Percentiles rank a stretch among this genome's conserved stretches.
These are phyloP conservation scores for Aspergillus coremiiformis DNA, from an alignment of 495 filamentous ascomycete species.

Conservation along the genomic window DNA sequence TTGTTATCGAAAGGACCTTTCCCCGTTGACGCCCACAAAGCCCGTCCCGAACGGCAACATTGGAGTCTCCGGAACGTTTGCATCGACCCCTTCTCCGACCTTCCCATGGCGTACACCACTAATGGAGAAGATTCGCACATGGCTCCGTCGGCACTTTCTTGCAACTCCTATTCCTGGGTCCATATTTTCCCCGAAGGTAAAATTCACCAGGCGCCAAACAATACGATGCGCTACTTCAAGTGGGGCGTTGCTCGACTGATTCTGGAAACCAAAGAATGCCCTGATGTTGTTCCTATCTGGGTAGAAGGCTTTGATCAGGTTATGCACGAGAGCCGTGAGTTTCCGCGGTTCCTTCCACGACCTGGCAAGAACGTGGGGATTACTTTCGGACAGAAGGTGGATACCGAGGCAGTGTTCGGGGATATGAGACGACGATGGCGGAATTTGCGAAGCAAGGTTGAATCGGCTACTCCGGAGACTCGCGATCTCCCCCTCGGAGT, in stretches of 20 bases:
- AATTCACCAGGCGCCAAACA: slow-evolving; percentile 76
- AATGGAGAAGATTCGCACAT: slow-evolving; percentile 51
- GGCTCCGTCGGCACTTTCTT: slow-evolving; percentile 51
- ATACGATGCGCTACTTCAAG: slow-evolving; percentile 90
- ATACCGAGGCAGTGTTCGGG: slow-evolving; percentile 45
- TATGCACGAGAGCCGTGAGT: slow-evolving; percentile 74
- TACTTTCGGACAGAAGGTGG: slow-evolving; percentile 56
- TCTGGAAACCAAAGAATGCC: slow-evolving; percentile 73
- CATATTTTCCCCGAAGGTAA: slow-evolving; percentile 95
- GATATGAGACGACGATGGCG: slow-evolving; percentile 65
- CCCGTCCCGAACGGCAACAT: slow-evolving; percentile 27
- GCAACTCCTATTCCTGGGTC: slow-evolving; percentile 66
- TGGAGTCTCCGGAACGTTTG: slow-evolving; percentile 38
- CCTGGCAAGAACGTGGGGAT: slow-evolving; percentile 62
- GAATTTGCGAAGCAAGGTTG: slow-evolving; percentile 45
- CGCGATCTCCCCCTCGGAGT: slow-evolving; percentile 46
- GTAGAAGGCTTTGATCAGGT: slow-evolving; percentile 76
- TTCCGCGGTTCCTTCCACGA: slow-evolving; percentile 76
- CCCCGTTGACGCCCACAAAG: slow-evolving; percentile 31
- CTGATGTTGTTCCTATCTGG: slow-evolving; percentile 88
- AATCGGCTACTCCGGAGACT: slow-evolving; percentile 24
- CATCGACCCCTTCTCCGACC: slow-evolving; percentile 42
- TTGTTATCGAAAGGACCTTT: slow-evolving; percentile 65
- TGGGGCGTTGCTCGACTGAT: slow-evolving; percentile 91
- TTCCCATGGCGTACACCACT: slow-evolving; percentile 42